phyloP scores from a whole-genome alignment of 164 flowering plant species.

The Malania oleifera region DNA sequence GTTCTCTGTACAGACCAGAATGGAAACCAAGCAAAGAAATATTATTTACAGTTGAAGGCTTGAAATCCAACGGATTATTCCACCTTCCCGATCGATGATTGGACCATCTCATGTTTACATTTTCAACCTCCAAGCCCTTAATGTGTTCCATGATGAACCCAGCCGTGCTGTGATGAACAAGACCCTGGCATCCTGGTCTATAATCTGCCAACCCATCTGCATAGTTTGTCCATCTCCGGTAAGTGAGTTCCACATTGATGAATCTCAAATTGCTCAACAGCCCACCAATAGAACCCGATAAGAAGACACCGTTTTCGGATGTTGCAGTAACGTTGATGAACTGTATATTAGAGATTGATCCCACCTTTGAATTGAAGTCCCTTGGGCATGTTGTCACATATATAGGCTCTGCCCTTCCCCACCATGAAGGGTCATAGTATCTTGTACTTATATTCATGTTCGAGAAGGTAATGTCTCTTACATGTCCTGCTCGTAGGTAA shows the following conservation, averaged over 20 bases:
- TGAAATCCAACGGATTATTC: conserved; percentile 82
- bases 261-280: conserved; percentile 56
- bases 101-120: conserved; percentile 80
- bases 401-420: conserved; percentile 98
- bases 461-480: conserved; percentile 71
- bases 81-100: conserved; percentile 29
- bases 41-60: conserved; percentile 71
- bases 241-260: conserved; percentile 57
- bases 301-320: conserved; percentile 86
- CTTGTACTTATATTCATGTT: conserved; percentile 87
- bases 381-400: conserved; percentile 86
- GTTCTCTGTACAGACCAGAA: conserved; percentile 35
- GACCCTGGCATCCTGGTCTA: conserved; percentile 89
- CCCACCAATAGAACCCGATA: conserved; percentile 67
- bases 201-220: conserved; percentile 69
- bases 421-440: conserved; percentile 93
- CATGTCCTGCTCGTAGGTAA: conserved; percentile 56
- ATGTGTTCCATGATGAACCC: conserved; percentile 89
- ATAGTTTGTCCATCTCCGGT: conserved; percentile 71
- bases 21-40: conserved; percentile 62
- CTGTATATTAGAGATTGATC: conserved; percentile 58
- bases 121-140: conserved; percentile 56
- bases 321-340: conserved; percentile 68
- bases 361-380: conserved; percentile 41
- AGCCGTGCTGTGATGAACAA: conserved; percentile 71